These are phyloP conservation scores for Carex pumila DNA, from an alignment of 176 grass and related monocot species.

Conservation along the genomic window DNA sequence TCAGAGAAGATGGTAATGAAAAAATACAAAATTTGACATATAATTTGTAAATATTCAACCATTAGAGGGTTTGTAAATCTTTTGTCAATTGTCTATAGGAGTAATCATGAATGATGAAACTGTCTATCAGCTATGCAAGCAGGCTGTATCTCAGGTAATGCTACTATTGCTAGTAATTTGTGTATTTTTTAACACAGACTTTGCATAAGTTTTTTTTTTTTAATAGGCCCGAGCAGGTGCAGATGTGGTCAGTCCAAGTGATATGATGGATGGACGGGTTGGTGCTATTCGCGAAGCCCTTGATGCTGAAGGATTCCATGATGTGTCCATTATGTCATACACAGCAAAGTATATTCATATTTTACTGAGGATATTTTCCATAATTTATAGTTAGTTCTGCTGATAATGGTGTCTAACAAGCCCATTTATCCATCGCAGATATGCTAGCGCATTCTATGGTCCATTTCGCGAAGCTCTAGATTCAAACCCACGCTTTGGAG, in stretches of 20 bases:
- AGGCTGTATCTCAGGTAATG: slow-evolving; percentile 89
- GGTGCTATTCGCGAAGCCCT: slow-evolving; percentile 80
- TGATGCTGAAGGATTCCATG: slow-evolving; percentile 90
- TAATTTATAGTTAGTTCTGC: neutral
- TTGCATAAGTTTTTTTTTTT: neutral
- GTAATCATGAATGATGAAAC: slow-evolving; percentile 98
- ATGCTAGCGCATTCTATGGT: slow-evolving; percentile 96
- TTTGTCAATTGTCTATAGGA: slow-evolving; percentile 35
- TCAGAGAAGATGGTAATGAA: slow-evolving; percentile 87
- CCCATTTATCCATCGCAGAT: slow-evolving; percentile 38
- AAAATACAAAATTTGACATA: neutral
- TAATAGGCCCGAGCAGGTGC: slow-evolving; percentile 86
- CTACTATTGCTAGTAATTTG: neutral
- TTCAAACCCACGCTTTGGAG: slow-evolving; percentile 96
- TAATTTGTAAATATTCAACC: neutral
- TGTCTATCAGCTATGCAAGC: slow-evolving; percentile 93
- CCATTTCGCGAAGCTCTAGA: slow-evolving; percentile 94
- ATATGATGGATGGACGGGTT: slow-evolving; percentile 97
- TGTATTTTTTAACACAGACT: neutral
- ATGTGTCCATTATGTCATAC: slow-evolving; percentile 98
- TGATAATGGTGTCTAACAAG: neutral
- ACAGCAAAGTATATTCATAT: slow-evolving; percentile 68
- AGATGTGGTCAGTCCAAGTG: slow-evolving; percentile 94
- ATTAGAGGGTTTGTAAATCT: neutral
- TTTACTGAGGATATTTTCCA: neutral